These are phyloP conservation scores for Candida glucosophila DNA, from an alignment of 1,139 yeast genomes.

Conservation along the genomic window DNA sequence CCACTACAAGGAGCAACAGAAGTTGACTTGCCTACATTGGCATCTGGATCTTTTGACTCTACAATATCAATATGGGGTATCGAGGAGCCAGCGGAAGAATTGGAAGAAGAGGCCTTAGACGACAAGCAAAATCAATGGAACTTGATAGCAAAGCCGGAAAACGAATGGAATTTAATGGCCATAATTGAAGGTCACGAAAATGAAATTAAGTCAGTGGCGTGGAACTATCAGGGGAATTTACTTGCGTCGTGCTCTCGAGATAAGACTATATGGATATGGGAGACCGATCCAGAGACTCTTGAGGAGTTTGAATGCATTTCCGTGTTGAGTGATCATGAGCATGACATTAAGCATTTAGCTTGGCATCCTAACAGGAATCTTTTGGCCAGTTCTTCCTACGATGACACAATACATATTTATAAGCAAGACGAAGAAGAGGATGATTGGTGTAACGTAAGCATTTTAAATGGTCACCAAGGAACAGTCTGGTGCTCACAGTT, in stretches of 20 bases:
- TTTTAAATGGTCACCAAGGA: constrained; percentile 75
- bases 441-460: constrained; percentile 86
- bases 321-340: constrained; percentile 90
- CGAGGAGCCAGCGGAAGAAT: constrained; percentile 39
- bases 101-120: constrained; percentile 23
- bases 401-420: constrained; percentile 80
- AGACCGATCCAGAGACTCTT: constrained; percentile 78
- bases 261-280: constrained; percentile 98
- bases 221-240: constrained; percentile 73
- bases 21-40: constrained; percentile 63
- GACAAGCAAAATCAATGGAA: constrained; percentile 29
- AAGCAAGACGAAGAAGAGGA: constrained; percentile 70
- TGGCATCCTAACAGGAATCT: constrained; percentile 75
- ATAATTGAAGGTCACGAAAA: constrained; percentile 96
- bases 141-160: no score
- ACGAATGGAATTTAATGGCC: constrained; percentile 90
- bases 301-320: constrained; percentile 95
- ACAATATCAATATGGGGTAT: constrained; percentile 89
- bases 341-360: constrained; percentile 82
- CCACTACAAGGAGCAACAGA: constrained; percentile 27
- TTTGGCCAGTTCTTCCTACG: constrained; percentile 85
- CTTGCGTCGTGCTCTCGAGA: constrained; percentile 93
- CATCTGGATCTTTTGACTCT: constrained; percentile 89
- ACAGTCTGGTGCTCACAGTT: constrained; percentile 92
- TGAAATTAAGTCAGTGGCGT: constrained; percentile 82